Percentiles rank a stretch among this genome's conserved stretches.
These are phyloP conservation scores for Schizophyllum commune DNA, from an alignment of 1,284 basidiomycete genomes.

Conservation along the genomic window DNA sequence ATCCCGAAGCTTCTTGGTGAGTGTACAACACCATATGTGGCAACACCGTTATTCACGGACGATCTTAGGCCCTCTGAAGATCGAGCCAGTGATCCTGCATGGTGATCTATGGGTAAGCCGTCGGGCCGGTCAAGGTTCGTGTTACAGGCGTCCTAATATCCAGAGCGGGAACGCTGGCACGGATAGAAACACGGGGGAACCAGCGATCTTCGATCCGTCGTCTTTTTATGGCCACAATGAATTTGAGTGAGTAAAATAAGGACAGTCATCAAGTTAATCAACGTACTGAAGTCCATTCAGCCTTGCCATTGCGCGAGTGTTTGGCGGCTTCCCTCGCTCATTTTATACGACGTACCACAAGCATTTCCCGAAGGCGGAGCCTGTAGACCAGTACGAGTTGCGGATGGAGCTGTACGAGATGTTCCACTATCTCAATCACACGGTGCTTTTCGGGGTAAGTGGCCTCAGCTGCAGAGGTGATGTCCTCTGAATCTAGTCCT, in stretches of 20 bases:
- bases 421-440: conserved; percentile 86
- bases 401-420: conserved; percentile 74
- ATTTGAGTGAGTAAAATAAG: conserved; percentile 56
- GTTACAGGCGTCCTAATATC: not conserved
- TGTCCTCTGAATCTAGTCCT: not conserved
- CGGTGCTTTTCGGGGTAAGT: conserved; percentile 65
- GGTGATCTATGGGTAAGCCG: conserved; percentile 76
- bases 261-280: not conserved
- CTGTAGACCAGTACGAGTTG: conserved; percentile 60
- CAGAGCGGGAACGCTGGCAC: conserved; percentile 71
- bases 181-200: conserved; percentile 43
- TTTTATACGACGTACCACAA: conserved; percentile 76
- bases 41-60: not conserved
- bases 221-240: conserved; percentile 84
- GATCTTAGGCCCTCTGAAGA: conserved; percentile 34
- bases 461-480: not conserved
- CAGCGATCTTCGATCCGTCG: conserved; percentile 79
- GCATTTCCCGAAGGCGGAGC: conserved; percentile 60
- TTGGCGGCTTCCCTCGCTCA: conserved; percentile 66
- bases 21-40: not conserved
- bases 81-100: conserved; percentile 74
- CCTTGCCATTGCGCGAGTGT: conserved; percentile 77
- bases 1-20: conserved; percentile 65
- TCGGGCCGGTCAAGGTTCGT: conserved; percentile 5
- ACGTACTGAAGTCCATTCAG: conserved; percentile 25